phyloP scores from a whole-genome alignment of 208 protist species.

The Trypanosoma brucei region DNA sequence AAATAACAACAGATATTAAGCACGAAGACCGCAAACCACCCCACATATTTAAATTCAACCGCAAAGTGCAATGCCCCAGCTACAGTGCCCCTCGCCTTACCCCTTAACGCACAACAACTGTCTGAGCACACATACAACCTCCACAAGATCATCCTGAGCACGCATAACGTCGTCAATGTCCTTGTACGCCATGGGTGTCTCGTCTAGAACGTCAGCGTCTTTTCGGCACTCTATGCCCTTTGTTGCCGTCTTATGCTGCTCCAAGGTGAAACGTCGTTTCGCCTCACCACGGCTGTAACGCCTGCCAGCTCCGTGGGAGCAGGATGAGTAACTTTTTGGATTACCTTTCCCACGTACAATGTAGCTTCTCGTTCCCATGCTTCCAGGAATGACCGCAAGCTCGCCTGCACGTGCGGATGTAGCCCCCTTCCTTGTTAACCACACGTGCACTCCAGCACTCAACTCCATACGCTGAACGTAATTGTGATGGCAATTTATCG shows the following conservation, averaged over 20 bases:
- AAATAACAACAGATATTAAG: not conserved
- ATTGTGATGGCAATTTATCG: conserved; percentile 92
- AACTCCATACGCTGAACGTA: conserved; percentile 60
- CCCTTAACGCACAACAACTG: conserved; percentile 89
- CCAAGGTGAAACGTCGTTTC: conserved; percentile 70
- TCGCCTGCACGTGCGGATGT: conserved; percentile 68
- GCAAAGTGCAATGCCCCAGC: not conserved
- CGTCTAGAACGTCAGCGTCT: conserved; percentile 75
- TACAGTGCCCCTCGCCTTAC: conserved; percentile 17
- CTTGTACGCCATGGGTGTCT: conserved; percentile 86
- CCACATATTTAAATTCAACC: not conserved
- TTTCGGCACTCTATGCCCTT: conserved; percentile 71
- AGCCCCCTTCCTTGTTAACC: conserved; percentile 86
- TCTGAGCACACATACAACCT: conserved; percentile 58
- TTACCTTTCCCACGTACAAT: conserved; percentile 86
- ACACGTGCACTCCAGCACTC: conserved; percentile 41
- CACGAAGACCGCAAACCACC: not conserved
- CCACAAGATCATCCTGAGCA: conserved; percentile 74
- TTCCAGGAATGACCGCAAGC: conserved; percentile 85
- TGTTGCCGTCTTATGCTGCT: conserved; percentile 66
- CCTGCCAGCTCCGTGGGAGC: conserved; percentile 82
- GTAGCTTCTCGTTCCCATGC: conserved; percentile 84
- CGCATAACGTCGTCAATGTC: conserved; percentile 84
- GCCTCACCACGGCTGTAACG: conserved; percentile 70
- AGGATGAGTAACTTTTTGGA: conserved; percentile 60